Conservation (phyloP, 177 flowering plant species). For the Vitis hybrid region DNA sequence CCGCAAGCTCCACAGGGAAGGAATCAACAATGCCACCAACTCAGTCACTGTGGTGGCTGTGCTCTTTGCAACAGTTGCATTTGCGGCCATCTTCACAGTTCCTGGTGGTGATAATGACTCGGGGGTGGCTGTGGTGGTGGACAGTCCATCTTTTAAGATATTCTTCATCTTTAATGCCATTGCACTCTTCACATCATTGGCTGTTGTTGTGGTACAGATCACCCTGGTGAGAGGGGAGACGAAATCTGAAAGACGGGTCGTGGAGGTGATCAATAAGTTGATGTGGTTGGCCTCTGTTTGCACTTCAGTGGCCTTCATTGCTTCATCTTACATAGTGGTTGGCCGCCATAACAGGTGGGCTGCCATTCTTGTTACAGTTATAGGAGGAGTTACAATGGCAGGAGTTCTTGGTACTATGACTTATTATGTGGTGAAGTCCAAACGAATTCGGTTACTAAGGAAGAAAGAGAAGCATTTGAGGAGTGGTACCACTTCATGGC, state of each 20-base stretch:
- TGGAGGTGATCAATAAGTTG: slow-evolving; percentile 83
- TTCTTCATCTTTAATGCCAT: slow-evolving; percentile 84
- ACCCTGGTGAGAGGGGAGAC: slow-evolving; percentile 88
- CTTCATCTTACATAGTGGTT: slow-evolving; percentile 85
- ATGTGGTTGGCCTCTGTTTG: slow-evolving; percentile 97
- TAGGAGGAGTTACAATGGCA: slow-evolving; percentile 78
- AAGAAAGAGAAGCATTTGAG: slow-evolving; percentile 50
- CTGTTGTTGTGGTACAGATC: slow-evolving; percentile 91
- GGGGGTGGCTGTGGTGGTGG: slow-evolving; percentile 64
- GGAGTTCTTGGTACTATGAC: slow-evolving; percentile 86
- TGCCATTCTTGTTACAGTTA: slow-evolving; percentile 63
- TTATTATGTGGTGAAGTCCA: slow-evolving; percentile 68
- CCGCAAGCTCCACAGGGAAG: slow-evolving; percentile 74
- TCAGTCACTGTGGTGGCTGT: slow-evolving; percentile 95
- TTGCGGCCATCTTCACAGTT: slow-evolving; percentile 85
- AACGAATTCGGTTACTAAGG: slow-evolving; percentile 41
- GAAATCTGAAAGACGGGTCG: slow-evolving; percentile 73
- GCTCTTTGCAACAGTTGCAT: slow-evolving; percentile 89
- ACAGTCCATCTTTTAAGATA: slow-evolving; percentile 55
- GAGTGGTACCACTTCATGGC: slow-evolving; percentile 49
- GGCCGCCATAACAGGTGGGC: slow-evolving; percentile 67
- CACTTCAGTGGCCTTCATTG: slow-evolving; percentile 79
- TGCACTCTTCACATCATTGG: slow-evolving; percentile 91
- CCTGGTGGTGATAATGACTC: slow-evolving; percentile 63
- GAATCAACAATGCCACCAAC: slow-evolving; percentile 94